Conservation (phyloP, 306 rosid genomes). For the Dalbergia oliveri region DNA sequence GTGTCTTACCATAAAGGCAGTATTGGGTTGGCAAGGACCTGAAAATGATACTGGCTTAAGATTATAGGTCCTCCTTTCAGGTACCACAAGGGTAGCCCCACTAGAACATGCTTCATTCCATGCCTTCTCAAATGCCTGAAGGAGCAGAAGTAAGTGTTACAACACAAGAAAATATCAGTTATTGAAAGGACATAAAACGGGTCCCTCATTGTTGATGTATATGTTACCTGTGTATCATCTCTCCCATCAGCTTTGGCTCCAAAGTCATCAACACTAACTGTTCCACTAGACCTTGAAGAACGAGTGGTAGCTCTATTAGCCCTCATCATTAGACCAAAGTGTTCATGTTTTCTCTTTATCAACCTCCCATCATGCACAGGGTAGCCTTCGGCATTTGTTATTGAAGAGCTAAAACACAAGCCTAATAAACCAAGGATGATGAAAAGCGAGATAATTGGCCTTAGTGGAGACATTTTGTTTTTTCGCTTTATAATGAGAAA, state of each 20-base stretch:
- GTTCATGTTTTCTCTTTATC: slow-evolving; percentile 54
- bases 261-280: slow-evolving; percentile 66
- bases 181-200: not conserved
- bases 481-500: slow-evolving; percentile 23
- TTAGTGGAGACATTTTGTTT: slow-evolving; percentile 43
- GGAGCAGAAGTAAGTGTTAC: not conserved
- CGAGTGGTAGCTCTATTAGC: slow-evolving; percentile 5
- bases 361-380: slow-evolving; percentile 40
- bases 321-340: slow-evolving; percentile 47
- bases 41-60: slow-evolving; percentile 77
- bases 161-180: not conserved
- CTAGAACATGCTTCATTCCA: slow-evolving; percentile 81
- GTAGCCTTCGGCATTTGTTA: slow-evolving; percentile 22
- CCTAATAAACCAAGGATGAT: slow-evolving; percentile 39
- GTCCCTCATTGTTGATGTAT: slow-evolving; percentile 28
- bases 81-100: slow-evolving; percentile 60
- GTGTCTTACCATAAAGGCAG: slow-evolving; percentile 69
- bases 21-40: slow-evolving; percentile 76
- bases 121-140: slow-evolving; percentile 75
- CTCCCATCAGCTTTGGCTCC: slow-evolving; percentile 76
- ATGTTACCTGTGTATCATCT: slow-evolving; percentile 66
- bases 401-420: slow-evolving; percentile 44
- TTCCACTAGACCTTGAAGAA: slow-evolving; percentile 31
- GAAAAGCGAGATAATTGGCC: slow-evolving; percentile 36
- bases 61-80: slow-evolving; percentile 55